These are phyloP conservation scores for Geranium incanum DNA, from an alignment of 441 rosid genomes.

Conservation along the genomic window DNA sequence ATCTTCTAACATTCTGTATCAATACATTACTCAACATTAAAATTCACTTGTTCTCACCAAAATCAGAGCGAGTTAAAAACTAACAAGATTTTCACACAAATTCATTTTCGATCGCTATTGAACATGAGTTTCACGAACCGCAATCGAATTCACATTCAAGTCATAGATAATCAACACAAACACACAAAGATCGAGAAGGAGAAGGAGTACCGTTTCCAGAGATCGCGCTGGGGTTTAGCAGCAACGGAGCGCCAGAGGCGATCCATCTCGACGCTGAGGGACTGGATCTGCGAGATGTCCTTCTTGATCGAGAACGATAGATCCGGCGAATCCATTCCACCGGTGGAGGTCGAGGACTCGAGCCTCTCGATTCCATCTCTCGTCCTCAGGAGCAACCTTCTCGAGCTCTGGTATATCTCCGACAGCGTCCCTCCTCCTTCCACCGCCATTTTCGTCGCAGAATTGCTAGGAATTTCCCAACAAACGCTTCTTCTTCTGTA, in stretches of 20 bases:
- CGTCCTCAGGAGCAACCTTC: conserved; percentile 50
- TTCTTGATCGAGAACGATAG: conserved; percentile 60
- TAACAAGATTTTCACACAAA: not conserved
- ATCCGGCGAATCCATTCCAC: conserved; percentile 66
- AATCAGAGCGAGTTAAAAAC: too few relatives aligned
- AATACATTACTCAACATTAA: too few relatives aligned
- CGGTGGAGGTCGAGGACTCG: conserved; percentile 44
- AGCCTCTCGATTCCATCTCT: conserved; percentile 77
- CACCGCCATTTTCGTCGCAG: conserved; percentile 15
- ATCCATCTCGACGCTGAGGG: conserved; percentile 71
- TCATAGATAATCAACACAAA: not conserved
- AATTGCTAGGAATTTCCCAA: not conserved
- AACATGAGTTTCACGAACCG: not conserved
- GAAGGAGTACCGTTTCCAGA: conserved; percentile 66
- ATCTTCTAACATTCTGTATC: too few relatives aligned
- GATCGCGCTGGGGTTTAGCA: conserved; percentile 84
- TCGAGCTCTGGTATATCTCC: conserved; percentile 55
- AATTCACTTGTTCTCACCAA: too few relatives aligned
- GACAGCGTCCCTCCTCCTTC: conserved; percentile 49
- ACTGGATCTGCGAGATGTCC: conserved; percentile 65
- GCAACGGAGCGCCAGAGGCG: conserved; percentile 76
- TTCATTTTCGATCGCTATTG: not conserved
- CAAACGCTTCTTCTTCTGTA: too few relatives aligned
- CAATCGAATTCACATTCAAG: not conserved
- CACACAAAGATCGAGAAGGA: not conserved